phyloP scores from a whole-genome alignment of 495 filamentous ascomycete species.

The Lindgomyces ingoldianus region DNA sequence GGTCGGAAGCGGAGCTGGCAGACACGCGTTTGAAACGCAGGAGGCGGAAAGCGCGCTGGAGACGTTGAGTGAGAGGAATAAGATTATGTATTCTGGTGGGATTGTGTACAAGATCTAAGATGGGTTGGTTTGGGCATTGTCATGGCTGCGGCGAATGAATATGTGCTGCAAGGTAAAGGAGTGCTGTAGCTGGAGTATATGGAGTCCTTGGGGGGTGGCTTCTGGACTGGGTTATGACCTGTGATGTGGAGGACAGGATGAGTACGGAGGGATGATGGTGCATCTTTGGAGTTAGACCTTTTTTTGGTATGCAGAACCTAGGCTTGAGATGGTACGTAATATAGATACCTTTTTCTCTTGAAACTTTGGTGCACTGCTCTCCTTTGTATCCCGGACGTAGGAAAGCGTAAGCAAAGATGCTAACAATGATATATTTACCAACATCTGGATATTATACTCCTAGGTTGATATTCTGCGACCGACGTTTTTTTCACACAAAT shows the following conservation, averaged over 20 bases:
- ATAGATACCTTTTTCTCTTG: background rate
- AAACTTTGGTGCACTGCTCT: background rate
- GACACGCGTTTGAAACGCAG: constrained; percentile 58
- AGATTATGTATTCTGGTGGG: constrained; percentile 82
- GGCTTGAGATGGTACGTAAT: too few species aligned
- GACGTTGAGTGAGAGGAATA: constrained; percentile 78
- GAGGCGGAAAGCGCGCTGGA: constrained; percentile 78
- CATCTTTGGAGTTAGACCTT: background rate
- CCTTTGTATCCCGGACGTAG: too few species aligned
- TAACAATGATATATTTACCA: background rate
- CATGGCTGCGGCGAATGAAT: too few species aligned
- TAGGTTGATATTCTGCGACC: too few species aligned
- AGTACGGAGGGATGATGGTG: background rate
- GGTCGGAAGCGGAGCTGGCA: constrained; percentile 53
- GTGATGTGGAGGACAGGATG: background rate
- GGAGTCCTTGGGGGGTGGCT: too few species aligned
- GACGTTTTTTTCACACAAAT: too few species aligned
- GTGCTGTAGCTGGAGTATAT: too few species aligned
- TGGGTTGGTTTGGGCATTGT: background rate
- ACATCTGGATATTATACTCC: background rate
- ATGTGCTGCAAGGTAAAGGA: too few species aligned
- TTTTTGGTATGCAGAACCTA: background rate
- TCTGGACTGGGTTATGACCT: too few species aligned
- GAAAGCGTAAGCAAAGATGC: too few species aligned
- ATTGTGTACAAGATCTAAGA: constrained; percentile 54